A percentile compares a stretch with the other conserved stretches of the same genome.
These are phyloP conservation scores for Aspergillus clavatus DNA, from an alignment of 2,329 filamentous ascomycete genomes.

Conservation along the genomic window DNA sequence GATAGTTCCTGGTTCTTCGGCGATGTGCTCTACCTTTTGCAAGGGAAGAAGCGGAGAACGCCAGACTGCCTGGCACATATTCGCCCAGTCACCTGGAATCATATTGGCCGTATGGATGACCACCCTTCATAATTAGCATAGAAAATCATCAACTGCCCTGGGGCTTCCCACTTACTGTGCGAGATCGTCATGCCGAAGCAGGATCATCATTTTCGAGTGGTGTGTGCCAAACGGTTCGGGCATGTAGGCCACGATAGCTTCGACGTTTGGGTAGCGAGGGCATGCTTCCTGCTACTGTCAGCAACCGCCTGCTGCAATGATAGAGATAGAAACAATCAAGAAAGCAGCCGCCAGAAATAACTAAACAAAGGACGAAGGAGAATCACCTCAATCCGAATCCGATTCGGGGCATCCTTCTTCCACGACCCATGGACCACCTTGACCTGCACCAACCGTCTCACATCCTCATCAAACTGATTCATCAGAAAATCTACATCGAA, in stretches of 20 bases:
- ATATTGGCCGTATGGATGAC: constrained; percentile 88
- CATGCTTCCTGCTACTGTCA: constrained; percentile 52
- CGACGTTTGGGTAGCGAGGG: constrained; percentile 60
- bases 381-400: constrained; percentile 53
- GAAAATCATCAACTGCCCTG: background rate
- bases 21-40: constrained; percentile 1
- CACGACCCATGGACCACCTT: constrained; percentile 62
- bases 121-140: constrained; percentile 40
- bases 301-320: too few species aligned
- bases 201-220: constrained; percentile 80
- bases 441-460: constrained; percentile 49
- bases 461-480: constrained; percentile 55
- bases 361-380: background rate
- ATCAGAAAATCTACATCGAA: constrained; percentile 58
- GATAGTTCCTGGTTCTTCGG: constrained; percentile 25
- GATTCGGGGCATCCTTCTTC: constrained; percentile 62
- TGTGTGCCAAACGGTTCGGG: constrained; percentile 83
- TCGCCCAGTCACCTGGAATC: constrained; percentile 81
- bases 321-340: too few species aligned
- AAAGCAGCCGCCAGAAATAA: too few species aligned
- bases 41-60: constrained; percentile 65
- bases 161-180: constrained; percentile 51
- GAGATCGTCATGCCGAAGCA: constrained; percentile 69
- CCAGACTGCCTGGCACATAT: constrained; percentile 85
- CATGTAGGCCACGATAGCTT: constrained; percentile 69